Conservation (phyloP, 2,329 filamentous ascomycete genomes). For the Zymoseptoria brevis region DNA sequence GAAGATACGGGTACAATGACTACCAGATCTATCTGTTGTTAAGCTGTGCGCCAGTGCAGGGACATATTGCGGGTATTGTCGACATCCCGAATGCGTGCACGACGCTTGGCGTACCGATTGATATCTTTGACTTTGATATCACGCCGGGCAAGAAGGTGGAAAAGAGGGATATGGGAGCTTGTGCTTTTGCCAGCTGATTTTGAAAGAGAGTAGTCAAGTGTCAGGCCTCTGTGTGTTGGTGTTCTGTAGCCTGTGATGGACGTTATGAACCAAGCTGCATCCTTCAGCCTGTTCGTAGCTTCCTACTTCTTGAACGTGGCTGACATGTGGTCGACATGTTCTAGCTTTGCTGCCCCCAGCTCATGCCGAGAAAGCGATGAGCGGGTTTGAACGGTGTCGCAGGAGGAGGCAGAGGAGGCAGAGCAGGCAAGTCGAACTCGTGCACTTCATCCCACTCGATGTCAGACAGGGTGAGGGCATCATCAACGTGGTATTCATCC, state of each 20-base stretch:
- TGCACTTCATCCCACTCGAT: not conserved
- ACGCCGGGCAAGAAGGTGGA: slow-evolving; percentile 54
- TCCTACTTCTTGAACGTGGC: not conserved
- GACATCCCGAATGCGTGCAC: slow-evolving; percentile 80
- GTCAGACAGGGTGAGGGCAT: not conserved
- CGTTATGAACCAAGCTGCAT: no score
- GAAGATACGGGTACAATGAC: slow-evolving; percentile 57
- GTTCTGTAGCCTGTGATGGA: not conserved
- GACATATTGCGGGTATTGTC: slow-evolving; percentile 71
- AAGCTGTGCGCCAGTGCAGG: slow-evolving; percentile 78
- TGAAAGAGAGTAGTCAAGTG: not conserved
- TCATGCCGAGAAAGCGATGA: not conserved
- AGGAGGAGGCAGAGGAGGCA: no score
- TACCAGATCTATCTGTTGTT: slow-evolving; percentile 82
- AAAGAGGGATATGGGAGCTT: slow-evolving; percentile 61
- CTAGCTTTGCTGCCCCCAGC: not conserved
- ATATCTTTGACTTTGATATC: slow-evolving; percentile 94
- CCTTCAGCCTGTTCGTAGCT: no score
- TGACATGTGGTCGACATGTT: not conserved
- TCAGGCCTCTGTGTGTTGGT: not conserved
- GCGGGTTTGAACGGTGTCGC: no score
- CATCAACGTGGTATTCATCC: not conserved
- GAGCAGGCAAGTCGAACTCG: not conserved
- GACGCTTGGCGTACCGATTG: slow-evolving; percentile 78
- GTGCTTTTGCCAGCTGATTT: slow-evolving; percentile 51